These are phyloP conservation scores for Rhizomucor miehei DNA, from an alignment of 371 early-diverging fungal genomes.

Conservation along the genomic window DNA sequence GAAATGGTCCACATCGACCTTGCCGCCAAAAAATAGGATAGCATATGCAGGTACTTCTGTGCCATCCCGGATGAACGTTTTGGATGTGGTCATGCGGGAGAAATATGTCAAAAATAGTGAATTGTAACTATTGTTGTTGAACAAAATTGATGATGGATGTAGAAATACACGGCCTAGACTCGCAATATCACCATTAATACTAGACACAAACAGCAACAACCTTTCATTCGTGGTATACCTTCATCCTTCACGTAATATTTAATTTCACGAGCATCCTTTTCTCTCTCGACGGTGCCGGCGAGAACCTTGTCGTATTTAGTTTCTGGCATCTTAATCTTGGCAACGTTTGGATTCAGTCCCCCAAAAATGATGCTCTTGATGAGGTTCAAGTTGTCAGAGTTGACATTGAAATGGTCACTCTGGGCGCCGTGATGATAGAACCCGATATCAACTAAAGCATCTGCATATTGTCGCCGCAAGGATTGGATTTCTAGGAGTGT, in stretches of 20 bases:
- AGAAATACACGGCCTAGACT: slow-evolving; percentile 66
- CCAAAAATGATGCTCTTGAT: slow-evolving; percentile 61
- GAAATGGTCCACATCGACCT: slow-evolving; percentile 66
- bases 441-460: slow-evolving; percentile 62
- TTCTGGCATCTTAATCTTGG: slow-evolving; percentile 66
- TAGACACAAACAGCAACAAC: background rate
- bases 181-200: background rate
- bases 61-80: slow-evolving; percentile 77
- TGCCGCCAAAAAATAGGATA: slow-evolving; percentile 72
- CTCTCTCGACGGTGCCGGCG: slow-evolving; percentile 71
- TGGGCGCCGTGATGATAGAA: slow-evolving; percentile 27
- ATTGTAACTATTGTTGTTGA: slow-evolving; percentile 55
- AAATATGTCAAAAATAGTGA: slow-evolving; percentile 69
- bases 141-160: slow-evolving; percentile 76
- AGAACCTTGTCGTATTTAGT: slow-evolving; percentile 72
- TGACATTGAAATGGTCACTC: slow-evolving; percentile 33
- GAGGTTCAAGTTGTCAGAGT: slow-evolving; percentile 51
- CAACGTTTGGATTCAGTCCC: slow-evolving; percentile 70
- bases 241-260: slow-evolving; percentile 65
- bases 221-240: too few relatives aligned
- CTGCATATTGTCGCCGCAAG: slow-evolving; percentile 55
- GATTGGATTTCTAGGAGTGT: slow-evolving; percentile 47
- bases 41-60: slow-evolving; percentile 67
- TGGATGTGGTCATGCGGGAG: slow-evolving; percentile 64
- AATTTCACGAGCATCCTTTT: slow-evolving; percentile 72